These are phyloP conservation scores for Endotrypanum monterogeii DNA, from an alignment of 208 protist genomes.

Conservation along the genomic window DNA sequence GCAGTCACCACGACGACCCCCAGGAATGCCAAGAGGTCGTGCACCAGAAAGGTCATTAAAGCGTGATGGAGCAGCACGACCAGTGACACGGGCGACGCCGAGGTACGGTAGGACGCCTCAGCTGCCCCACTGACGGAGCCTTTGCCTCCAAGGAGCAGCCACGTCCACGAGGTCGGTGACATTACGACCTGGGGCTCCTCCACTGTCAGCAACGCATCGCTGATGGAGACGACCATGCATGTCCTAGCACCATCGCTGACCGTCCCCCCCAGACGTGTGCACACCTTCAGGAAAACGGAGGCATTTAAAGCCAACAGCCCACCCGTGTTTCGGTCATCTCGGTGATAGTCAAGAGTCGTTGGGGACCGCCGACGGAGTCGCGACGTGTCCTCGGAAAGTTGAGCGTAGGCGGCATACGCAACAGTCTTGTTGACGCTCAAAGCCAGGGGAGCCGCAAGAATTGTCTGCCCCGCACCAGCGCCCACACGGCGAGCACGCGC, in stretches of 20 bases:
- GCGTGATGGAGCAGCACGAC: conserved; percentile 29
- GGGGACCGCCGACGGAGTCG: conserved; percentile 49
- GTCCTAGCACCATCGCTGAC: neutral
- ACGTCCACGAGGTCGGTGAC: conserved; percentile 15
- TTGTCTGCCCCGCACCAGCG: neutral
- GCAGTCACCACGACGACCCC: conserved; percentile 6
- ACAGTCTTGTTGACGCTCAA: conserved; percentile 48
- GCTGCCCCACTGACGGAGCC: neutral
- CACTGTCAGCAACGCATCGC: conserved; percentile 71
- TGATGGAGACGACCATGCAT: conserved; percentile 79
- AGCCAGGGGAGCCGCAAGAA: conserved; percentile 22
- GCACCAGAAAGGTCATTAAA: conserved; percentile 38
- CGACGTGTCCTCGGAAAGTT: conserved; percentile 65
- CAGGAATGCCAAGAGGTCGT: conserved; percentile 35
- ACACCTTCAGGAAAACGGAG: conserved; percentile 78
- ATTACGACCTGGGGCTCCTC: conserved; percentile 38
- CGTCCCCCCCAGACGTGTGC: conserved; percentile 25
- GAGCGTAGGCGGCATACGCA: conserved; percentile 62
- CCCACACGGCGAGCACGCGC: neutral
- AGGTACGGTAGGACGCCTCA: neutral
- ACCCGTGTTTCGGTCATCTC: conserved; percentile 35
- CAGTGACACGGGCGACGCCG: conserved; percentile 18
- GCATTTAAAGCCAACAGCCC: conserved; percentile 71
- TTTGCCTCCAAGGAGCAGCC: conserved; percentile 14
- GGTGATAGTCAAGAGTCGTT: conserved; percentile 55